Evolutionary conservation across 2,329 filamentous ascomycete genomes (phyloP), one percentile per base, ranked within the genome.

Genomic region (Mariannaea sp.): DNA sequence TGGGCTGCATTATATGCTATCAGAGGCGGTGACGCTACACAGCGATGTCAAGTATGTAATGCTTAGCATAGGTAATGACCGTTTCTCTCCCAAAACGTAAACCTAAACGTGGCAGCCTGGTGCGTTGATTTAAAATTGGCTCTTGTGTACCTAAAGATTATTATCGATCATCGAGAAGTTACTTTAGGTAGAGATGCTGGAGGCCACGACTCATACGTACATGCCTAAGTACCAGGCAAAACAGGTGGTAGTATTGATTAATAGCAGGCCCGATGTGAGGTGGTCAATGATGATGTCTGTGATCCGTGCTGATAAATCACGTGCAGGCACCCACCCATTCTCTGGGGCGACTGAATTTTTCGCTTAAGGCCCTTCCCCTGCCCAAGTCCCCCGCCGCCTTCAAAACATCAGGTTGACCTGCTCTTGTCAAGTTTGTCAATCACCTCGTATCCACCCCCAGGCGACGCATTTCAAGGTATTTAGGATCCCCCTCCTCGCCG

Each of bases 281-380:
- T 30, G 45, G 49, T 35, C 35, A 27, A 13, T 45, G 41, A 42
- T 53, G 38, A 53, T 56, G 48, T 46, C 49, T 46, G 45, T 53
- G 48, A 53, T 53, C 50, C 58, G 49, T 57, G 50, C 44, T 58
- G 48, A 19, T 6, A 63, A 44, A 65, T 73, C 71, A 73, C 71
- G 71, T 73, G 71, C 67, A 58, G 53, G 39, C 56, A 59, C 55
- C 65, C 64, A 61, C 66, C 62, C 46, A 19, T 59, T 54, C 46
- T 32, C 58, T 54, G 62, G 60, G 66, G 63, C 68, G 70, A 71
- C 67, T 73, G 73, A 76, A 73, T 71, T 76, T 76, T 76, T 75
- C 71, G 70, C 71, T 70, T 69, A 66, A 67, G 54, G 64, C 64
- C 65, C 62, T 65, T 65, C 68, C 69, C 69, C 68, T 65, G 68